These are phyloP conservation scores for Aureobasidium sp. DNA, from an alignment of 2,329 filamentous ascomycete genomes.

Conservation along the genomic window DNA sequence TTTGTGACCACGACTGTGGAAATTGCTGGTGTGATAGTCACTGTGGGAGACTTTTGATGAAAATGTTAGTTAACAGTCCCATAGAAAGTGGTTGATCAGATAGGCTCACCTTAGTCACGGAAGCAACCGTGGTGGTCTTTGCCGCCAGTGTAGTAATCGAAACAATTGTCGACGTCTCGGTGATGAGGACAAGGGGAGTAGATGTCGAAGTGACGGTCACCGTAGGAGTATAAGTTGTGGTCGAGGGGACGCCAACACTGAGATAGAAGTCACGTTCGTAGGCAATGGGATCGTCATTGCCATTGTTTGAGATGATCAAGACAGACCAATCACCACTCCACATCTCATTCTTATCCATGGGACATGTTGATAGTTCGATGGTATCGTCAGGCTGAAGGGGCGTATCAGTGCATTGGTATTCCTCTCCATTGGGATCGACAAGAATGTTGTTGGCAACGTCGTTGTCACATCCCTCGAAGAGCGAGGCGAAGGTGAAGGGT, in stretches of 20 bases:
- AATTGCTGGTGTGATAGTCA: slow-evolving; percentile 18
- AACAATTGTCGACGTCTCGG: neutral
- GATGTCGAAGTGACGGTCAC: slow-evolving; percentile 22
- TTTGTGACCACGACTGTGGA: slow-evolving; percentile 25
- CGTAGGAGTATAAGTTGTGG: slow-evolving; percentile 25
- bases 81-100: neutral
- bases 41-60: slow-evolving; percentile 11
- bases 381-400: slow-evolving; percentile 34
- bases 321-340: slow-evolving; percentile 39
- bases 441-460: slow-evolving; percentile 38
- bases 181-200: slow-evolving; percentile 19
- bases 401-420: slow-evolving; percentile 37
- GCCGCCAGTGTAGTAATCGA: neutral
- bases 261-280: slow-evolving; percentile 38
- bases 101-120: slow-evolving; percentile 10
- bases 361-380: slow-evolving; percentile 36
- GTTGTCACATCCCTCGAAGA: slow-evolving; percentile 35
- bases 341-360: slow-evolving; percentile 38
- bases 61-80: neutral
- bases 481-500: slow-evolving; percentile 37
- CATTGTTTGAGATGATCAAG: slow-evolving; percentile 39
- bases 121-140: slow-evolving; percentile 12
- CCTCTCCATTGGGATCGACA: slow-evolving; percentile 35
- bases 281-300: slow-evolving; percentile 37
- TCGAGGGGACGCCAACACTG: slow-evolving; percentile 29